Evolutionary conservation across 2,329 filamentous ascomycete genomes (phyloP), one percentile per base, ranked within the genome.

Genomic region (Hypoxylon sp.): DNA sequence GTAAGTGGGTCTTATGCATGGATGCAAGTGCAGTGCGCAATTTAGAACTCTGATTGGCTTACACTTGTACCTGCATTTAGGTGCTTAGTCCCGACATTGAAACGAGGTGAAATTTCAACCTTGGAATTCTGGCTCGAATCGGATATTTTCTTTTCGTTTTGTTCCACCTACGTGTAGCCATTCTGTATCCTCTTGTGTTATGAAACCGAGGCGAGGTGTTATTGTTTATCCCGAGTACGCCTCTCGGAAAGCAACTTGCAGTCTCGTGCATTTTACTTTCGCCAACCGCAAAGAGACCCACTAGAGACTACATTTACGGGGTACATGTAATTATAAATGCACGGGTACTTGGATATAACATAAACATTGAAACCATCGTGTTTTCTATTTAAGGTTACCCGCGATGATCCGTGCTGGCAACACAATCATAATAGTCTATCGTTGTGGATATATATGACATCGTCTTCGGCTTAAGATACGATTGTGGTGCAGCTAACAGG

Each of bases 111-210:
- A 51, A 51, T 29, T 63, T 64, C 33, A n/a, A 22, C 19, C 19
- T 22, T 22, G 3, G 19, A 22, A 52, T 35, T 48, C 50, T 59
- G n/a, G 19, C 66, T 63, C 63, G 58, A 69, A 59, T 69, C 59
- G 67, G 63, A 29, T 63, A 69, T 60, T 69, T 69, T 62, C 50
- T 29, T 44, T 67, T 67, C 51, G 39, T 63, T 31, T 29, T 48
- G 26, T 59, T 48, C 19, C 29, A 24, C 24, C 54, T 53, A 22
- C n/a, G 17, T 31, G 17, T 19, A 33, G 29, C 24, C 48, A 52
- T n/a, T 10, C 35, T 17, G 48, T 35, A 6, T 31, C 17, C 26
- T 26, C 22, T 50, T 50, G 24, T 22, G 29, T 24, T 59, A 37
- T 29, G 31, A 35, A 37, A 48, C 29, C 29, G 37, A 8, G 17